Conservation (phyloP, 2,329 filamentous ascomycete species). For the Botrytis fabae region DNA sequence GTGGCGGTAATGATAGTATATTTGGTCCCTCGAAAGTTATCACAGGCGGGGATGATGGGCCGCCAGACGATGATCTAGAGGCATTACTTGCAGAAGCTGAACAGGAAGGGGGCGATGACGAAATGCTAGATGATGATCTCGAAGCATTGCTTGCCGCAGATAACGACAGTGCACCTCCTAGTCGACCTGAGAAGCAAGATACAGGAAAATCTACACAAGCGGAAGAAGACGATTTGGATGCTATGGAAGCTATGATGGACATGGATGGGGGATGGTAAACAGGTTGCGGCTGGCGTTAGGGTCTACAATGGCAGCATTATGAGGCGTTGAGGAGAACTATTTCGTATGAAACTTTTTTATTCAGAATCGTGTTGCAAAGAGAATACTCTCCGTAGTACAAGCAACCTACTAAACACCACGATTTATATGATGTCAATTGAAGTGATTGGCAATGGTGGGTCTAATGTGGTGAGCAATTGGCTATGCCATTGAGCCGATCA, state of each 20-base stretch:
- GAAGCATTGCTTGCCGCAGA: constrained; percentile 34
- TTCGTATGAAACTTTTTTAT: background rate
- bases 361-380: background rate
- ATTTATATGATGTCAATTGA: background rate
- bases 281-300: constrained; percentile 8
- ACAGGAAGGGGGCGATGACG: constrained; percentile 48
- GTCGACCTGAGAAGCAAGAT: constrained; percentile 11
- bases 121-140: constrained; percentile 34
- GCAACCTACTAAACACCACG: background rate
- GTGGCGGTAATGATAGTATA: constrained; percentile 29
- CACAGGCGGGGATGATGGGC: constrained; percentile 32
- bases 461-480: background rate
- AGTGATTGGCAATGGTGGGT: background rate
- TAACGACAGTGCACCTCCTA: constrained; percentile 27
- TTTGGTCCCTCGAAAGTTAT: constrained; percentile 33
- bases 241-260: constrained; percentile 58
- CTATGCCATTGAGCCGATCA: background rate
- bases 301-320: constrained; percentile 13
- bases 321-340: constrained; percentile 19
- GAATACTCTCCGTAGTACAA: background rate
- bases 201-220: constrained; percentile 29
- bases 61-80: constrained; percentile 46
- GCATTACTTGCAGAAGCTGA: constrained; percentile 34
- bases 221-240: constrained; percentile 34
- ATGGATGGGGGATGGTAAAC: constrained; percentile 20